These are phyloP conservation scores for Paxillus rubicundulus DNA, from an alignment of 768 basidiomycete genomes.

Conservation along the genomic window DNA sequence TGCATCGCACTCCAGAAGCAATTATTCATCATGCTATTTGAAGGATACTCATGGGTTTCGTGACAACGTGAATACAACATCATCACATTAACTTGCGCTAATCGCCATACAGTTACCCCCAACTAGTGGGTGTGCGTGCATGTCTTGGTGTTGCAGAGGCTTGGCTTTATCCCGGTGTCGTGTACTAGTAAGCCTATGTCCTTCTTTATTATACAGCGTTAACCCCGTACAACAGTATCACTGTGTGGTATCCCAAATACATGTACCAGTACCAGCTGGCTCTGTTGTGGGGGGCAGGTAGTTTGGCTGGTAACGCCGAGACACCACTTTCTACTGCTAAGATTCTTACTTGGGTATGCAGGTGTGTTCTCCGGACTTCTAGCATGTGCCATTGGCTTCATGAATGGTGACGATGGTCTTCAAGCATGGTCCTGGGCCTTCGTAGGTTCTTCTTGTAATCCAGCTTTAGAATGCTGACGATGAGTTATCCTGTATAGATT, in stretches of 20 bases:
- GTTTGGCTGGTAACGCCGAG: slow-evolving; percentile 44
- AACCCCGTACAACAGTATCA: slow-evolving; percentile 39
- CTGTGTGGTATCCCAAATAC: slow-evolving; percentile 67
- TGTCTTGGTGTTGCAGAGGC: slow-evolving; percentile 67
- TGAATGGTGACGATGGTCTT: slow-evolving; percentile 46
- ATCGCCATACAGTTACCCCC: slow-evolving; percentile 46
- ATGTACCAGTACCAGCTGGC: slow-evolving; percentile 58
- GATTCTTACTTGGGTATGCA: neutral
- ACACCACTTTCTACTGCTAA: neutral
- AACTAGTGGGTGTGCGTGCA: slow-evolving; percentile 56
- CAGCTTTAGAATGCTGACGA: neutral
- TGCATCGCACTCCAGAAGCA: too few species aligned
- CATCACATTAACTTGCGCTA: neutral
- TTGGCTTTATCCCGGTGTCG: slow-evolving; percentile 70
- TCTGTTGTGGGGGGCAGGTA: slow-evolving; percentile 65
- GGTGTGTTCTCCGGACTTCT: slow-evolving; percentile 59
- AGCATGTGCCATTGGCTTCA: slow-evolving; percentile 53
- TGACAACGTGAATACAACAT: slow-evolving; percentile 47
- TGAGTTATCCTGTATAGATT: slow-evolving; percentile 33
- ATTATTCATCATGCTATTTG: slow-evolving; percentile 5
- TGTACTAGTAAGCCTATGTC: slow-evolving; percentile 57
- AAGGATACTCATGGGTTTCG: slow-evolving; percentile 66
- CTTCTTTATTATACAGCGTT: neutral
- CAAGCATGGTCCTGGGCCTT: slow-evolving; percentile 74
- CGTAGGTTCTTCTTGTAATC: slow-evolving; percentile 30